Evolutionary conservation across 176 grass and related monocot species (phyloP), one percentile per base, ranked within the genome.

Genomic region (Thinopyrum elongatum): DNA sequence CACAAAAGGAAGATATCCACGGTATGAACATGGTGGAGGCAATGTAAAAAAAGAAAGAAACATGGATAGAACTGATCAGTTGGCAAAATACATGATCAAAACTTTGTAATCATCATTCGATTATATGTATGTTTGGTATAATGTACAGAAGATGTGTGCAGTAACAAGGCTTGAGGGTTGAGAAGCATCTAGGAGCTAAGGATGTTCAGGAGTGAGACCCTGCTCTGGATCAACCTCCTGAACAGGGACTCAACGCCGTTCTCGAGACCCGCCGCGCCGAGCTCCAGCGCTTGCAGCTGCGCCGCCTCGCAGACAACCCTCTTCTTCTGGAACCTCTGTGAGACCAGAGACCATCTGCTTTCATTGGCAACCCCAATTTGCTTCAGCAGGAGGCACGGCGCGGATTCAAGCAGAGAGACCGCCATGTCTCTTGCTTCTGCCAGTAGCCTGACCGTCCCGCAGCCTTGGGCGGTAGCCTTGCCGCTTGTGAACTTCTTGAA

Each of bases 161-260:
- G 35, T 60, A 19, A 65, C 34, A 33, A 16, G 73, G 53, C 65
- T 35, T 55, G 19, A 57, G 53, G 7, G 53, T 22, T 66, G 11
- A 51, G 49, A 44, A 68, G 19, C 13, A 69, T 80, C 80, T 75
- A 90, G 6, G 70, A 81, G 85, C 88, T 90, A 78, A 88, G 79
- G 71, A 88, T 85, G 67, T 93, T 93, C 26, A 90, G 78, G 39
- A 93, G 72, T 60, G 85, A 78, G 26, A 90, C 91, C 62, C 85
- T 88, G 70, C 42, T 70, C 9, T 86, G 85, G 63, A 93, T 86
- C 77, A 93, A 30, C 29, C 31, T 84, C 85, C 78, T 83, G 60
- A 90, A 88, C 3, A 88, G 41, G 12, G 63, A 27, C 64, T 76
- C 83, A 3, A 88, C 36, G 25, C 58, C 51, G 19, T 19, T 75